Evolutionary conservation across 129 eudicot genomes (phyloP).

Genomic region (Artemisia annua): DNA sequence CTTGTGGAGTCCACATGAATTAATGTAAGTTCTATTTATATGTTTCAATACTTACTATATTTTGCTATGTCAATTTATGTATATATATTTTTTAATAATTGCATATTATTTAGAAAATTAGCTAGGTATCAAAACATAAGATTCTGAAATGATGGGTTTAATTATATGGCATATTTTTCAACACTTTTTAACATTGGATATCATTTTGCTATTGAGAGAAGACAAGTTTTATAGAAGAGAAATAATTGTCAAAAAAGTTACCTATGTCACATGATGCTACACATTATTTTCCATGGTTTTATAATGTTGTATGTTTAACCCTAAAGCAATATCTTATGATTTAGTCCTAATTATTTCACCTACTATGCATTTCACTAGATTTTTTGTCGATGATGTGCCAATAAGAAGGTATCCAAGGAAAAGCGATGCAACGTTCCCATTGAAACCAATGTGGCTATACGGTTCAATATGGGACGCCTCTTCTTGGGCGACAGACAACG

Average conservation of each 20-base stretch:
- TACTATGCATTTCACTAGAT: slow-evolving; percentile 26
- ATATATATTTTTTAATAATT: background rate
- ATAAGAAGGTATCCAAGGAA: slow-evolving; percentile 59
- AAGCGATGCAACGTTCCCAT: slow-evolving; percentile 52
- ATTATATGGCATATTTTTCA: background rate
- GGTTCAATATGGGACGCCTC: slow-evolving; percentile 71
- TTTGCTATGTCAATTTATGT: too few species aligned
- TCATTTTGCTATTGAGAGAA: background rate
- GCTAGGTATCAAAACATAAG: background rate
- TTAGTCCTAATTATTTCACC: background rate
- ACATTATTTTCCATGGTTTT: background rate
- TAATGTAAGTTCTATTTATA: slow-evolving; percentile 42
- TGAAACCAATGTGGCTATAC: slow-evolving; percentile 60
- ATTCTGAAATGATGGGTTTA: background rate
- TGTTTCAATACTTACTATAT: background rate
- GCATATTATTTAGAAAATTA: too few species aligned
- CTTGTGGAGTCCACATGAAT: slow-evolving; percentile 57
- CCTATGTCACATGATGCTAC: slow-evolving; percentile 15
- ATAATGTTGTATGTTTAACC: background rate
- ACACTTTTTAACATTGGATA: slow-evolving; percentile 4
- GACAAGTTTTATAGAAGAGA: background rate
- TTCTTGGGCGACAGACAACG: slow-evolving; percentile 62
- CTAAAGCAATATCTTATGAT: background rate
- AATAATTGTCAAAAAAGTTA: background rate
- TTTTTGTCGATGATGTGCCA: slow-evolving; percentile 54